Base-by-base conservation (phyloP, 2,329 filamentous ascomycete species). In the Neofusicoccum kwambonambiense region DNA sequence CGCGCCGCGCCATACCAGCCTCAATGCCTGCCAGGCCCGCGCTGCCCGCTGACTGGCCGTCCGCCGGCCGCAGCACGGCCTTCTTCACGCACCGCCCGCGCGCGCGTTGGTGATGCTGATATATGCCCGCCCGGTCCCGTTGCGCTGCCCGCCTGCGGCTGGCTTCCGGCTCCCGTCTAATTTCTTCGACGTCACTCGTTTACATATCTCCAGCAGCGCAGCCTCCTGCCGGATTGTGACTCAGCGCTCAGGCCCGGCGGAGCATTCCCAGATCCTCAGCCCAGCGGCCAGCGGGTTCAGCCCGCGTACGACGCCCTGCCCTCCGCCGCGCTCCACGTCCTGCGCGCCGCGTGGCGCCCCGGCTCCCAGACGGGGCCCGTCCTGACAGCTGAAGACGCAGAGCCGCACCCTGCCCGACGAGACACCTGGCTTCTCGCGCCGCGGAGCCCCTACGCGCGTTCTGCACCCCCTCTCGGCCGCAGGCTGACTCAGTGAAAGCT, bases 181-280 rank as follows among this genome's bases (percentile, higher is more conserved):
- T 31, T 57, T 42, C 52, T 11, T 17, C 52, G 52, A 57, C 54
- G 39, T 49, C 51, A 49, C 42, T 57, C 50, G 57, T 62, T 56
- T 56, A 62, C 57, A 62, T 62, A 44, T 45, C 42, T 50, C 57
- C 49, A 31, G 37, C 31, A 15, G 56, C 37, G 41, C 39, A 47
- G 41, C 56, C 54, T 37, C 56, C 62, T 54, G 70, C 67, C 71
- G 69, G 68, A 71, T 72, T 69, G 68, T 74, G 75, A 76, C 68
- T 76, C 71, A 72, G 70, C 68, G 74, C 75, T 71, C 69, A 75
- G 74, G 72, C 73, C 74, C 69, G 58, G 12, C 34, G 58, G 34
- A 37, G 44, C 44, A 62, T 51, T 62, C 44, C 61, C 49, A 41
- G 49, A 63, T 47, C 49, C 34, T 34, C 49, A 13, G 9, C 41